These are phyloP conservation scores for Dictyostelium discoideum DNA, from an alignment of 78 protist genomes.

Conservation along the genomic window DNA sequence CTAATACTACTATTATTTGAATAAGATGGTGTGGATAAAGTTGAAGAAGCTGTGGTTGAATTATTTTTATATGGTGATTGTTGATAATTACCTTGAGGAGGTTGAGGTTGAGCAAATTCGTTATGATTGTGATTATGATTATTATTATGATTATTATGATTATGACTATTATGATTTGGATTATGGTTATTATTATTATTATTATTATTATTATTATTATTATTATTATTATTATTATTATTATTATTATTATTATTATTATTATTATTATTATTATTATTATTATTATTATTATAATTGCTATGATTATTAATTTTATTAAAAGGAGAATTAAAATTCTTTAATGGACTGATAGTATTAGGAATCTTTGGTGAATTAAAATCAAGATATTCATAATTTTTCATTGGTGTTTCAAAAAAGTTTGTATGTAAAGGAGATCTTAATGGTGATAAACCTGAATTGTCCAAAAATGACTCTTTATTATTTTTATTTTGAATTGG, in stretches of 20 bases:
- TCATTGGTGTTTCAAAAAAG: conserved; percentile 36
- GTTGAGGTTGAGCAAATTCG: background rate
- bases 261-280: background rate
- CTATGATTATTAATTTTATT: background rate
- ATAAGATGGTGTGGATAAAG: background rate
- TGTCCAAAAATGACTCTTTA: conserved; percentile 25
- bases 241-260: background rate
- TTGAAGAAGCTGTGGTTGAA: background rate
- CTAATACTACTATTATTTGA: background rate
- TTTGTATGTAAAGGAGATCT: conserved; percentile 38
- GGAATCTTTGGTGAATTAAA: background rate
- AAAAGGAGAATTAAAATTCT: background rate
- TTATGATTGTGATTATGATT: background rate
- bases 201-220: too few relatives aligned
- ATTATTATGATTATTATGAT: background rate
- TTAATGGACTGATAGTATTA: background rate
- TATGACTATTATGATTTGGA: background rate
- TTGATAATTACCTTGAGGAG: background rate
- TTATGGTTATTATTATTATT: background rate
- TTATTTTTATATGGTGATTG: background rate
- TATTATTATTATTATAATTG: background rate
- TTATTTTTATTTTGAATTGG: conserved; percentile 47
- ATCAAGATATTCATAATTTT: conserved; percentile 20
- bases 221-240: too few relatives aligned
- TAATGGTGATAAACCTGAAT: conserved; percentile 28